Evolutionary conservation across 768 basidiomycete species (phyloP).

Genomic region (Trametes punicea): DNA sequence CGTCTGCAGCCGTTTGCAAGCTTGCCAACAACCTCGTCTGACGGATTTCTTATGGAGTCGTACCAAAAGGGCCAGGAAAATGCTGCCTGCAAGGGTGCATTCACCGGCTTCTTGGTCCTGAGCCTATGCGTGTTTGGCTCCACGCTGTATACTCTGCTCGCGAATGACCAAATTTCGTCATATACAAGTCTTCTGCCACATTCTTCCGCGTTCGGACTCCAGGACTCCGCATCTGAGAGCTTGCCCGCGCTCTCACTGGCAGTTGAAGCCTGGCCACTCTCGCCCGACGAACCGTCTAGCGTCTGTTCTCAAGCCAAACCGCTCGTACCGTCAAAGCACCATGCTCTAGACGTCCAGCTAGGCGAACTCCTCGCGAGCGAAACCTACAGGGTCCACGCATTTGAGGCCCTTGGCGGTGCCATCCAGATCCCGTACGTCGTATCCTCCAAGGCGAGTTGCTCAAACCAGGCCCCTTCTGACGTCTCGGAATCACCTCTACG

Average conservation of each 20-base stretch:
- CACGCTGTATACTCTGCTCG: neutral
- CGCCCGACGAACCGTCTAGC: neutral
- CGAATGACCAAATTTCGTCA: neutral
- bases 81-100: neutral
- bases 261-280: neutral
- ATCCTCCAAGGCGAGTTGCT: too few relatives aligned
- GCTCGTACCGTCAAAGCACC: slow-evolving; percentile 28
- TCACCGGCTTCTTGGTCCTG: neutral
- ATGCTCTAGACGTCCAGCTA: slow-evolving; percentile 31
- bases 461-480: too few relatives aligned
- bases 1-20: too few relatives aligned
- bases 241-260: too few relatives aligned
- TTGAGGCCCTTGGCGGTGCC: slow-evolving; percentile 24
- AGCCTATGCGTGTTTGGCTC: neutral
- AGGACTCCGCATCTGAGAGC: too few relatives aligned
- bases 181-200: neutral
- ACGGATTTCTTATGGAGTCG: too few relatives aligned
- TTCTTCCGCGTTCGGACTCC: neutral
- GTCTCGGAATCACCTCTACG: too few relatives aligned
- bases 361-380: slow-evolving; percentile 30
- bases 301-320: slow-evolving; percentile 36
- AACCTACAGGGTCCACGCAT: slow-evolving; percentile 29
- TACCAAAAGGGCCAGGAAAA: neutral
- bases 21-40: too few relatives aligned
- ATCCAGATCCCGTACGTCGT: slow-evolving; percentile 34